Evolutionary conservation across 2,329 filamentous ascomycete species (phyloP), one percentile per base, ranked within the genome.

Genomic region (Fusarium sacchari): DNA sequence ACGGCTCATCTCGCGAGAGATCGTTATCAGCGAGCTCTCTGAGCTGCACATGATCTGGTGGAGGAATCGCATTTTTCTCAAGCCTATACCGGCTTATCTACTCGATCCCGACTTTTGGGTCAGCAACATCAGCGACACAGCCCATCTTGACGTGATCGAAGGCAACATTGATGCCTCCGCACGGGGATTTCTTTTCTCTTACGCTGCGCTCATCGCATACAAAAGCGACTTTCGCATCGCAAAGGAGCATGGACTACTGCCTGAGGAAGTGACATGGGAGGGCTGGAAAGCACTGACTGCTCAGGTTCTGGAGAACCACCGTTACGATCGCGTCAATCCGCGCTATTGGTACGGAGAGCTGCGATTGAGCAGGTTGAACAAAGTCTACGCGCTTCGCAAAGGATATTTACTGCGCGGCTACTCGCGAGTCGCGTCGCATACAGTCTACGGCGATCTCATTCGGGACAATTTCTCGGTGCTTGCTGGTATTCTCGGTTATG

Each of bases 301-400:
- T 14, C 57, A 77, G 36, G 71, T 86, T 17, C 60, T 74, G 8
- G 69, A 73, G 22, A 69, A 76, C 39, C 73, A 78, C 55, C 80
- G 84, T 37, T 73, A 80, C 9, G 57, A 59, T n/a, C 50, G 74
- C 5, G 73, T 84, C 39, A 76, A 85, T 63, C 65, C 47, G 42
- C 83, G 83, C 4, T 87, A 84, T 67, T 58, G 75, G 50, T 83
- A 82, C 60, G 84, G 82, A 24, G 84, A 87, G 77, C 81, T 87
- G 18, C 80, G 83, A 8, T 69, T 84, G 22, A 77, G 79, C 60
- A 80, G 82, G 0, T 77, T 84, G 52, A 82, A 88, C 77, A 73
- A 73, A n/a, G 32, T 73, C 34, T 73, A 73, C 37, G 46, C 50
- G 11, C 62, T 73, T 34, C 53, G 71, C 5, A 73, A 73, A 18